A percentile compares a stretch with the other conserved stretches of the same genome.
These are phyloP conservation scores for Nasturtium officinale DNA, from an alignment of 345 rosid species.

Conservation along the genomic window DNA sequence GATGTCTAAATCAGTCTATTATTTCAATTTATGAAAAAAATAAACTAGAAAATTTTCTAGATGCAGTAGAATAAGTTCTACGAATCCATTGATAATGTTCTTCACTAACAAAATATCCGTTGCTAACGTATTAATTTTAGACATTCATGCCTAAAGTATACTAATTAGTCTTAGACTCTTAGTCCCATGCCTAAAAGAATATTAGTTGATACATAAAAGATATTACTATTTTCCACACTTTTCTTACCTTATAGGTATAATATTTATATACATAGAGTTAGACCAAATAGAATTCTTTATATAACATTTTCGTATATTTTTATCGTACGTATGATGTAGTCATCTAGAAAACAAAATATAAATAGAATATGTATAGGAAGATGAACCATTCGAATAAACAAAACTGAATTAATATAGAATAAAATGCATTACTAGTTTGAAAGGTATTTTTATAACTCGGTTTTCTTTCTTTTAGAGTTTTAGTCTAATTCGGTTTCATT, in stretches of 20 bases:
- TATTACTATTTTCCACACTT: conserved; percentile 17
- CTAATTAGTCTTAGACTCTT: conserved; percentile 9
- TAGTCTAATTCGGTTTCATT: background rate
- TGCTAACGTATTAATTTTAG: background rate
- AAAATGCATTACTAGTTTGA: background rate
- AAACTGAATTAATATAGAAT: background rate
- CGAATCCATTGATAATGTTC: conserved; percentile 5
- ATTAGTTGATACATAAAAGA: background rate
- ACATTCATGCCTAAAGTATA: background rate
- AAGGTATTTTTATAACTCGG: background rate
- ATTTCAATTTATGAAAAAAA: conserved; percentile 15
- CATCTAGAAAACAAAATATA: background rate
- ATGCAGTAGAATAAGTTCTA: background rate
- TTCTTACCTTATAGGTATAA: background rate
- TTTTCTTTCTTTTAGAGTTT: background rate
- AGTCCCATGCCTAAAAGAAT: background rate
- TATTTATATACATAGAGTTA: background rate
- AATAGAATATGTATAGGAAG: background rate
- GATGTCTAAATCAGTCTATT: conserved; percentile 1
- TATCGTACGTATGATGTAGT: background rate
- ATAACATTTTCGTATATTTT: background rate
- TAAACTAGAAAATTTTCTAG: background rate
- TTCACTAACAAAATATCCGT: background rate
- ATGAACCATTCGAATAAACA: background rate
- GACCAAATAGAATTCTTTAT: background rate